phyloP scores from a whole-genome alignment of 768 basidiomycete genomes.

The Myochromella boudieri region DNA sequence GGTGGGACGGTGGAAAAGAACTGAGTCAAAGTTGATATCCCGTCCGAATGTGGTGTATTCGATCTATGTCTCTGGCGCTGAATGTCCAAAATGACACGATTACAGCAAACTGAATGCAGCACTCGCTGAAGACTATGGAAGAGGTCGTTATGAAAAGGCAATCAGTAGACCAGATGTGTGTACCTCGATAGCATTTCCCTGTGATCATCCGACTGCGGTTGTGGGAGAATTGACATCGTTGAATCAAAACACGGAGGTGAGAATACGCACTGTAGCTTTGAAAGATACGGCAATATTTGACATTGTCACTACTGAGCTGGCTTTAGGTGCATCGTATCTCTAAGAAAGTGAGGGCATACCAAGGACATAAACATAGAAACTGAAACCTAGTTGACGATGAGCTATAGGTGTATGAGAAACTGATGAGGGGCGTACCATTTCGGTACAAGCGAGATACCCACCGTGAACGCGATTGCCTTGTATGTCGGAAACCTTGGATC shows the following conservation, averaged over 20 bases:
- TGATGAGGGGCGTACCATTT: not conserved
- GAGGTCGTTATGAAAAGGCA: not conserved
- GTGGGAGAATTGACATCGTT: no score
- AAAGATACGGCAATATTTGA: not conserved
- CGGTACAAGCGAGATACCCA: conserved; percentile 8
- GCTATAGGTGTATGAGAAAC: not conserved
- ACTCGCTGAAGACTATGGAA: not conserved
- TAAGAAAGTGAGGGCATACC: not conserved
- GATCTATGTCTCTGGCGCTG: not conserved
- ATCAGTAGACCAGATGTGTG: not conserved
- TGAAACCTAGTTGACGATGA: not conserved
- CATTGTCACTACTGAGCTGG: not conserved
- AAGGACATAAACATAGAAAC: conserved; percentile 9
- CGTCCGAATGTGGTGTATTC: not conserved
- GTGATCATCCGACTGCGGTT: not conserved
- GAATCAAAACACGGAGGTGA: no score
- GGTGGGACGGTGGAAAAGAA: not conserved
- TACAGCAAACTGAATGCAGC: conserved; percentile 2
- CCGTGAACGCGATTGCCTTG: not conserved
- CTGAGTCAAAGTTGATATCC: not conserved
- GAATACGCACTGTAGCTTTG: not conserved
- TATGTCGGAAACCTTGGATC: conserved; percentile 1
- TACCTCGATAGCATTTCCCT: not conserved
- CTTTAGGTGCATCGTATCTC: not conserved
- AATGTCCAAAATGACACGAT: not conserved